Evolutionary conservation across 2,329 filamentous ascomycete genomes (phyloP).

Genomic region (Trichoderma oligosporum): DNA sequence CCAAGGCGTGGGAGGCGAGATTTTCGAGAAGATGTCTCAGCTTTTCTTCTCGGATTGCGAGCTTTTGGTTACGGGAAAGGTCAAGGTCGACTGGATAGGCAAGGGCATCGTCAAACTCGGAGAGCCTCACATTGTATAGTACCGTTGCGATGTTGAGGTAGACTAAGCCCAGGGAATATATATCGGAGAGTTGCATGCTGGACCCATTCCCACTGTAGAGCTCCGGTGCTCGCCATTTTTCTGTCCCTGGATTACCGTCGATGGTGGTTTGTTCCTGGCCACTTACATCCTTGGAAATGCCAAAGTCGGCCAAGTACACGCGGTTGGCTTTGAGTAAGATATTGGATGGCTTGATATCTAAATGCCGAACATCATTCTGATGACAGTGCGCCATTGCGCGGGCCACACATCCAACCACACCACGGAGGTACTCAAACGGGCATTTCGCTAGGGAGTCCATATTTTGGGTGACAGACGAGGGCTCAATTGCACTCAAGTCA

Average conservation of each 20-base stretch:
- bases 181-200: conserved; percentile 46
- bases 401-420: conserved; percentile 44
- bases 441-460: conserved; percentile 29
- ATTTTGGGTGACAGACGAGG: conserved; percentile 23
- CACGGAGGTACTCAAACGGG: conserved; percentile 41
- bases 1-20: conserved; percentile 35
- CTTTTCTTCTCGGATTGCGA: conserved; percentile 33
- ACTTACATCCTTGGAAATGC: conserved; percentile 46
- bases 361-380: conserved; percentile 41
- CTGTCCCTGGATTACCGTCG: conserved; percentile 39
- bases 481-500: conserved; percentile 36
- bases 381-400: conserved; percentile 43
- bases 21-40: conserved; percentile 34
- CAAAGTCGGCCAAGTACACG: conserved; percentile 49
- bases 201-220: conserved; percentile 36
- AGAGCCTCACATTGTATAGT: conserved; percentile 39
- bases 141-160: conserved; percentile 44
- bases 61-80: conserved; percentile 32
- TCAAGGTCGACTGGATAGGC: conserved; percentile 28
- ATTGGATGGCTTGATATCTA: conserved; percentile 48
- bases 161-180: conserved; percentile 47
- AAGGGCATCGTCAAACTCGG: conserved; percentile 39
- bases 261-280: conserved; percentile 45
- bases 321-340: conserved; percentile 44
- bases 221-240: conserved; percentile 46